Conservation (phyloP, 2,329 filamentous ascomycete species). For the Alternaria gansuensis region DNA sequence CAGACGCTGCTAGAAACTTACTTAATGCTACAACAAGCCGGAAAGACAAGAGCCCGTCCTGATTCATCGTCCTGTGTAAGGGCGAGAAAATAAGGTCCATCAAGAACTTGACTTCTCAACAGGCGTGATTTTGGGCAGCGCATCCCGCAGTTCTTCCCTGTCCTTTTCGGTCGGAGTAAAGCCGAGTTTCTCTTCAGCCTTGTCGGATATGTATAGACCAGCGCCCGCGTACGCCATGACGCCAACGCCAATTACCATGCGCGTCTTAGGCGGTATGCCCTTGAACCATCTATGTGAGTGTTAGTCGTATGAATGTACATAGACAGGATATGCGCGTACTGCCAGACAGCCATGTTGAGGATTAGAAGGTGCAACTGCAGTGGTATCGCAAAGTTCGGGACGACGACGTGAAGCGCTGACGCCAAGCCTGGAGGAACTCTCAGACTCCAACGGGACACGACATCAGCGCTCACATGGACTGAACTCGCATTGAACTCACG, state of each 20-base stretch:
- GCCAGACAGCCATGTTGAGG: constrained; percentile 49
- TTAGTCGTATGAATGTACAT: constrained; percentile 7
- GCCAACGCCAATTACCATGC: constrained; percentile 74
- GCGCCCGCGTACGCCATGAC: constrained; percentile 78
- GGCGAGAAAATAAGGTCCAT: not conserved
- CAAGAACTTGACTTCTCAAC: constrained; percentile 33
- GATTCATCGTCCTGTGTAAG: too few species aligned
- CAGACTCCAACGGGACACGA: not conserved
- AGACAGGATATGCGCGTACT: constrained; percentile 34
- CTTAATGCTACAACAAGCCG: not conserved
- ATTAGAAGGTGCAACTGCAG: constrained; percentile 8
- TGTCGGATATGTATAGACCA: constrained; percentile 77
- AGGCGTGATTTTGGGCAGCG: constrained; percentile 67
- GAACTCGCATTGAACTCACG: not conserved
- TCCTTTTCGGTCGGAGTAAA: constrained; percentile 78
- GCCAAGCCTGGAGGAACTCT: constrained; percentile 14
- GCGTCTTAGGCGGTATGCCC: constrained; percentile 74
- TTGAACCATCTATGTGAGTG: constrained; percentile 63
- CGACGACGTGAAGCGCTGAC: constrained; percentile 12
- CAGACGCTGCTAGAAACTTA: not conserved
- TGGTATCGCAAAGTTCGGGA: constrained; percentile 12
- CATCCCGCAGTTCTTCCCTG: constrained; percentile 69
- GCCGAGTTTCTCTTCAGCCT: constrained; percentile 75
- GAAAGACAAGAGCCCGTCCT: not conserved
- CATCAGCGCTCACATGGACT: not conserved